phyloP scores from a whole-genome alignment of 2,329 filamentous ascomycete genomes.

The Phaeosphaeriaceae sp. region DNA sequence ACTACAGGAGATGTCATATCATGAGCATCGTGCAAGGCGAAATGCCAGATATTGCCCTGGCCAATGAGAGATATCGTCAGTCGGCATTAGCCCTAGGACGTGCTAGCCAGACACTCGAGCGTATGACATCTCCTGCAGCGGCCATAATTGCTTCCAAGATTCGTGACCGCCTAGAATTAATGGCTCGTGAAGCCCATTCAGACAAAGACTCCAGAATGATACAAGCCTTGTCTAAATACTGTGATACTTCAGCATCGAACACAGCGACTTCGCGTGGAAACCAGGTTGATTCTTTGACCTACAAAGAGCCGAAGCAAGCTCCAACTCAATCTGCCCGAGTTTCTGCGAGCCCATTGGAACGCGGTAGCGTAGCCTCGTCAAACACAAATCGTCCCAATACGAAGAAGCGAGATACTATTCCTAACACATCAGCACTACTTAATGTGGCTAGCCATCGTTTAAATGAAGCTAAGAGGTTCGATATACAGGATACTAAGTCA shows the following conservation, averaged over 20 bases:
- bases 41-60: not conserved
- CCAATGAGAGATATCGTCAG: not conserved
- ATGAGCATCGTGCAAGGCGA: not conserved
- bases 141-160: not conserved
- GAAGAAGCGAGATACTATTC: too few species aligned
- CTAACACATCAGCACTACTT: too few species aligned
- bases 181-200: not conserved
- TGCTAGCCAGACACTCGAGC: not conserved
- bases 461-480: too few species aligned
- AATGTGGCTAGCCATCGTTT: too few species aligned
- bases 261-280: not conserved
- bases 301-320: too few species aligned
- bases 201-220: not conserved
- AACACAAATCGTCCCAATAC: too few species aligned
- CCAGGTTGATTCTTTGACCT: too few species aligned
- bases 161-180: slow-evolving; percentile 1
- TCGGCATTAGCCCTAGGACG: not conserved
- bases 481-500: too few species aligned
- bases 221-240: too few species aligned
- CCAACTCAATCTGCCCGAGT: too few species aligned
- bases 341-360: too few species aligned
- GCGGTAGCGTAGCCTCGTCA: too few species aligned
- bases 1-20: not conserved
- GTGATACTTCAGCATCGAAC: not conserved
- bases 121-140: slow-evolving; percentile 1